phyloP scores from a whole-genome alignment of 495 filamentous ascomycete genomes.

The Penicillium desertorum region DNA sequence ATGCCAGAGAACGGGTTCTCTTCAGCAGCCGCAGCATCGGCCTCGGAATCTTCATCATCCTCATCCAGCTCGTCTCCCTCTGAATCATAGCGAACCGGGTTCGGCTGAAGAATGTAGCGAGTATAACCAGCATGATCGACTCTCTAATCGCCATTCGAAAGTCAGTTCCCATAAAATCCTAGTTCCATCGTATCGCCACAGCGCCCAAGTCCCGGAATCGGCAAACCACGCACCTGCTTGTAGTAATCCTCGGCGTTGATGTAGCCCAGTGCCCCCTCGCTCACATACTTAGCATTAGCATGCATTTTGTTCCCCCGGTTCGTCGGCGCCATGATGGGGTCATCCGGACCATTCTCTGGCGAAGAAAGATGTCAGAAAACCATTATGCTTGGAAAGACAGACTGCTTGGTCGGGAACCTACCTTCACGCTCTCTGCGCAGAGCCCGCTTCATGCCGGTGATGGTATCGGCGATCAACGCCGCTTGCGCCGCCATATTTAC shows the following conservation, averaged over 20 bases:
- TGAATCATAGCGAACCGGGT: slow-evolving; percentile 73
- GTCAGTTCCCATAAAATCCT: slow-evolving; percentile 13
- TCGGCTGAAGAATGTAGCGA: slow-evolving; percentile 77
- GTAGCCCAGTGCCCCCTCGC: slow-evolving; percentile 69
- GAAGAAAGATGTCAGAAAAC: slow-evolving; percentile 16
- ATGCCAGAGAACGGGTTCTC: slow-evolving; percentile 82
- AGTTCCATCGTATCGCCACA: slow-evolving; percentile 15
- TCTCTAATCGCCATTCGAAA: slow-evolving; percentile 48
- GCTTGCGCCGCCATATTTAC: slow-evolving; percentile 69
- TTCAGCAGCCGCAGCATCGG: slow-evolving; percentile 66
- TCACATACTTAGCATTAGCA: slow-evolving; percentile 75
- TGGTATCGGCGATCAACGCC: slow-evolving; percentile 68
- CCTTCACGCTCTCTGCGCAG: slow-evolving; percentile 61
- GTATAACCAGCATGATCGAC: slow-evolving; percentile 83
- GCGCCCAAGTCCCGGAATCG: not conserved
- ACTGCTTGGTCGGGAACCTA: slow-evolving; percentile 30
- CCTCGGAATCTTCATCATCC: slow-evolving; percentile 76
- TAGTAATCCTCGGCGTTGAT: slow-evolving; percentile 73
- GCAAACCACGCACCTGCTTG: slow-evolving; percentile 66
- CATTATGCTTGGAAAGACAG: not conserved
- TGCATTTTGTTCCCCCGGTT: slow-evolving; percentile 93
- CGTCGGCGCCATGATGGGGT: slow-evolving; percentile 71
- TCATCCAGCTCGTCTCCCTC: slow-evolving; percentile 78
- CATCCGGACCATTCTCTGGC: slow-evolving; percentile 85
- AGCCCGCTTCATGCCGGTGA: slow-evolving; percentile 73